Base-by-base conservation (phyloP, 73 alveolate species). In the Strombidium stylifer region DNA sequence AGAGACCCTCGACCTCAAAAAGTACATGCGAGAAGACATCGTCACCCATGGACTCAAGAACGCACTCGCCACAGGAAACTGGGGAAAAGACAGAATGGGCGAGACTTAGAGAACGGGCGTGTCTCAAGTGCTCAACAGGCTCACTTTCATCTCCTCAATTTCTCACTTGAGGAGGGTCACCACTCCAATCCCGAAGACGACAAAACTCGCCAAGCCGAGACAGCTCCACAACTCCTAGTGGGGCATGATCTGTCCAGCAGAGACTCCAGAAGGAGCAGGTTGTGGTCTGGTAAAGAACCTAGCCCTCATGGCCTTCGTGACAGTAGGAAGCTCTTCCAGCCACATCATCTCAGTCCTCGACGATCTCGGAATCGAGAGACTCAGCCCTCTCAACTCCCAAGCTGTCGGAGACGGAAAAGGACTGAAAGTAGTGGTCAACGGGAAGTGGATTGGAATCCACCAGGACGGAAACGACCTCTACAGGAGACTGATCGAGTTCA, bases 211-310 rank as follows among this genome's bases (percentile, higher is more conserved):
- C 59, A 97, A 96, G 86, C 99, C 99, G 12, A 85, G 99, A 51
- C 95, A 97, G 78, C 90, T 97, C 26, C 99, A 97, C 84, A 97
- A 96, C 76, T 96, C 99, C 46, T 99, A 97, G 69, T 97, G 98
- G 99, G 99, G 99, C 19, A 86, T 97, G 97, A 88, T 97, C 42
- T 97, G 99, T 70, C 99, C 99, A 21, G 99, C 99, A 27, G 99
- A 97, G 74, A 97, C 99, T 20, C 99, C 99, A 2, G 99, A 97
- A 80, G 99, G 99, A 41, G 96, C 96, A 69, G 97, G 98, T 3
- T 93, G 97, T 73, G 99, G 99, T 15, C 91, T 97, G 31, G 99
- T 97, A 34, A 97, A 97, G 84, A 97, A 97, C 81, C 83, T 97
- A 65, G 86, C 99, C 8, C 81, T 97, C 44, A 96, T 97, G 99